Conservation (phyloP, 495 filamentous ascomycete species). For the Emericellopsis terricola region DNA sequence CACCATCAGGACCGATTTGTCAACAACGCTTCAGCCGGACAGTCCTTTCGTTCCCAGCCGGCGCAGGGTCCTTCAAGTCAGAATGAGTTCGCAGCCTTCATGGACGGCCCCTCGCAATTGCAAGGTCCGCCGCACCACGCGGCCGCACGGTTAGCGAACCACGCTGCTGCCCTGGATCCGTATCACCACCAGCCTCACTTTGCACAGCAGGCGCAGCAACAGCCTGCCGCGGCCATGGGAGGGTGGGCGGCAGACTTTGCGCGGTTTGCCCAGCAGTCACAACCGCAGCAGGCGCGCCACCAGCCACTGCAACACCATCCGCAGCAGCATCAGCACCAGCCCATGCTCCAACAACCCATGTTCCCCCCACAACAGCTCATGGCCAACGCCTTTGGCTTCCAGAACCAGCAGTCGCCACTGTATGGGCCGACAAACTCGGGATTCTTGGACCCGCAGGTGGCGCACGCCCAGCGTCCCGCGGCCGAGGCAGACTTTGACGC, state of each 20-base stretch:
- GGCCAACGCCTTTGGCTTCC: not conserved
- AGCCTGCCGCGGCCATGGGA: not conserved
- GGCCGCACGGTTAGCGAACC: not conserved
- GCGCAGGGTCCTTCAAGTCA: not conserved
- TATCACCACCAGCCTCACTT: not conserved
- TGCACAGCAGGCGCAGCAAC: not conserved
- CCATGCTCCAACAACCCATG: not conserved
- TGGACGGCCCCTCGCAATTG: not conserved
- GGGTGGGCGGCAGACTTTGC: slow-evolving; percentile 1
- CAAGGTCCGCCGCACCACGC: not conserved
- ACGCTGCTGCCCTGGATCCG: slow-evolving; percentile 1
- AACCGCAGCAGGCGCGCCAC: not conserved
- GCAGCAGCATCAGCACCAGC: not conserved
- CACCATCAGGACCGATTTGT: slow-evolving; percentile 53
- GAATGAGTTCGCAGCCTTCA: slow-evolving; percentile 3
- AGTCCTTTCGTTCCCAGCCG: slow-evolving; percentile 1
- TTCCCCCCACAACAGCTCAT: no score
- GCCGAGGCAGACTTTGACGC: slow-evolving; percentile 1
- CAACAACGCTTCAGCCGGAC: slow-evolving; percentile 5
- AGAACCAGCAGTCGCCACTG: not conserved
- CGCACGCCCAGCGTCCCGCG: not conserved
- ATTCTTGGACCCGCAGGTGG: not conserved
- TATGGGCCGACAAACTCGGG: not conserved
- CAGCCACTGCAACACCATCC: not conserved
- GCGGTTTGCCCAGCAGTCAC: not conserved